Conservation (phyloP, 331 rosid genomes). For the Erythrophleum ivorense region DNA sequence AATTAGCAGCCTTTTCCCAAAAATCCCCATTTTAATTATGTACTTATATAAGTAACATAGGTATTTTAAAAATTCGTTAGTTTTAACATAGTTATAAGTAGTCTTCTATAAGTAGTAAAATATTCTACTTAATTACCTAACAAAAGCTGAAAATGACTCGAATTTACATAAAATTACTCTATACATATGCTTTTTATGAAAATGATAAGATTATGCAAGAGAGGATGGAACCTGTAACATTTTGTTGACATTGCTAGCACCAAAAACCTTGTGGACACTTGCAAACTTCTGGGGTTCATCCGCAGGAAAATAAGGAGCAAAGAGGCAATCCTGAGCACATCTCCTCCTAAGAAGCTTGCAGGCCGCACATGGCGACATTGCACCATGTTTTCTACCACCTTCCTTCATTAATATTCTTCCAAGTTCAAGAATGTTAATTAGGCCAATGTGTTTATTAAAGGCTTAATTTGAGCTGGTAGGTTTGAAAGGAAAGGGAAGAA, state of each 20-base stretch:
- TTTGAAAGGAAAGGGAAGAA: not conserved
- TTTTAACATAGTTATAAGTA: not conserved
- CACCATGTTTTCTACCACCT: conserved; percentile 12
- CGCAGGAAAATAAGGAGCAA: conserved; percentile 23
- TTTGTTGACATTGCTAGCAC: conserved; percentile 20
- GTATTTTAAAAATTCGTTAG: not conserved
- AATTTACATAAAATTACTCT: not conserved
- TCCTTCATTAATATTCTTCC: conserved; percentile 20
- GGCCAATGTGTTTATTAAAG: not conserved
- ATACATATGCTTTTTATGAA: not conserved
- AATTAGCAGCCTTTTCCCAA: too few relatives aligned
- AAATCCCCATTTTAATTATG: too few relatives aligned
- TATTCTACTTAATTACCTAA: not conserved
- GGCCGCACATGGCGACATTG: conserved; percentile 17
- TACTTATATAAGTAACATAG: not conserved
- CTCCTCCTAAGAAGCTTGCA: conserved; percentile 19
- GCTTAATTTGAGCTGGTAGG: not conserved
- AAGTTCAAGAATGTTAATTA: not conserved
- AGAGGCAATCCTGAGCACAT: conserved; percentile 21
- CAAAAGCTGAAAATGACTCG: conserved; percentile 7
- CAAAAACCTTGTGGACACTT: conserved; percentile 29
- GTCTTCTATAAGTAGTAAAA: not conserved
- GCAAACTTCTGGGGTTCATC: conserved; percentile 26
- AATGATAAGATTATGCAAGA: not conserved
- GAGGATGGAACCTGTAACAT: conserved; percentile 18